A percentile compares a stretch with the other conserved stretches of the same genome.
phyloP scores from a whole-genome alignment of 2,329 filamentous ascomycete genomes.

The Hymenotorrendiella dingleyae region DNA sequence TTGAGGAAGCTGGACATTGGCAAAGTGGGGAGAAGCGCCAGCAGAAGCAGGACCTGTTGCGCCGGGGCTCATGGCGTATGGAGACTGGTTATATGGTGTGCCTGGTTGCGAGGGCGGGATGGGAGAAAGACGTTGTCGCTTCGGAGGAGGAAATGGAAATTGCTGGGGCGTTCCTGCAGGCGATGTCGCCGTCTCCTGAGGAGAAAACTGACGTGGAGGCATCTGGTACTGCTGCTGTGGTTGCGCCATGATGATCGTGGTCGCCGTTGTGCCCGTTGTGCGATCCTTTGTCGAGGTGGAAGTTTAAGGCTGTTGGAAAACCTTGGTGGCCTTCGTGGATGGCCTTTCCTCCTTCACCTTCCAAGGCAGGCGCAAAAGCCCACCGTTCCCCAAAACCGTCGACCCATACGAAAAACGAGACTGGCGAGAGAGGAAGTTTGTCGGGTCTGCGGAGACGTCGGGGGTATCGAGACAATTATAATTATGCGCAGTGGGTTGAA shows the following conservation, averaged over 20 bases:
- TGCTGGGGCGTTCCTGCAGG: conserved; percentile 49
- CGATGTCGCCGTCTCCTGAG: conserved; percentile 55
- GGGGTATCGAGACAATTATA: no score
- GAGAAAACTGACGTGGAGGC: conserved; percentile 54
- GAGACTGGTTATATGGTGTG: conserved; percentile 53
- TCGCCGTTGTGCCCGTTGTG: neutral
- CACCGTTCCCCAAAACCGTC: conserved; percentile 19
- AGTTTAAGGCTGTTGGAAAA: conserved; percentile 6
- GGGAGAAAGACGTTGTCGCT: conserved; percentile 66
- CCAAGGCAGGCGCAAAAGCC: conserved; percentile 29
- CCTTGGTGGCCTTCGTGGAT: conserved; percentile 17
- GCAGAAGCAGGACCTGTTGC: conserved; percentile 25
- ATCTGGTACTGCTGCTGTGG: conserved; percentile 33
- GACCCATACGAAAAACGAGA: conserved; percentile 30
- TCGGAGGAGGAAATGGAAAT: conserved; percentile 60
- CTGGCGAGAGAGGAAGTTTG: no score
- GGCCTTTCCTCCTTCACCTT: no score
- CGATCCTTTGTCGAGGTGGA: neutral
- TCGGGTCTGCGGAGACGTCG: no score
- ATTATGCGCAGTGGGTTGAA: no score
- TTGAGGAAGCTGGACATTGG: conserved; percentile 26
- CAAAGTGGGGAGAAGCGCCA: conserved; percentile 27
- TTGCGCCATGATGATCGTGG: conserved; percentile 28
- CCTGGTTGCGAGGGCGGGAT: conserved; percentile 61
- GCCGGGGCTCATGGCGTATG: conserved; percentile 43